Conservation (phyloP, 2,329 filamentous ascomycete genomes). For the Alternaria consortialis region DNA sequence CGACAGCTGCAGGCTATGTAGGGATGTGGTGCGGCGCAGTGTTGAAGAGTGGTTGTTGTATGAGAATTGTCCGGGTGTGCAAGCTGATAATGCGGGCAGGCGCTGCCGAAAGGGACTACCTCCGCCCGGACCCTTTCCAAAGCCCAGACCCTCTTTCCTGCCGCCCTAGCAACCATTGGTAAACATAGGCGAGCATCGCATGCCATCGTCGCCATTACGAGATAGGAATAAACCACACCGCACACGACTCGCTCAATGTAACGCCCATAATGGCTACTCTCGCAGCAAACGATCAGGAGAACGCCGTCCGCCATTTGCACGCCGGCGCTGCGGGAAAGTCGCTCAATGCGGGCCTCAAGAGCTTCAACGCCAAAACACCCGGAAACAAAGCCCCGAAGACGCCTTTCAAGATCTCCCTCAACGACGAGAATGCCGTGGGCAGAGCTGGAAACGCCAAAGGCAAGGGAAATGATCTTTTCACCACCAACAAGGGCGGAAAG, state of each 20-base stretch:
- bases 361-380: conserved; percentile 78
- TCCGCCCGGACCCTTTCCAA: conserved; percentile 23
- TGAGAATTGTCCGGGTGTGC: conserved; percentile 30
- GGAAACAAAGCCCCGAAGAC: conserved; percentile 81
- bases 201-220: conserved; percentile 8
- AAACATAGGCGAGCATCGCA: conserved; percentile 34
- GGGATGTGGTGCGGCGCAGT: conserved; percentile 11
- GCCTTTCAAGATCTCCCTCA: conserved; percentile 77
- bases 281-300: conserved; percentile 84
- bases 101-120: conserved; percentile 29
- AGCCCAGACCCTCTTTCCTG: conserved; percentile 21
- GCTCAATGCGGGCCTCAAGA: conserved; percentile 70
- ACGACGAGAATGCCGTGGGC: conserved; percentile 84
- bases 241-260: conserved; percentile 42
- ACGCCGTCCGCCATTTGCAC: conserved; percentile 79
- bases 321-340: conserved; percentile 75
- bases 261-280: conserved; percentile 68
- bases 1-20: conserved; percentile 15
- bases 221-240: conserved; percentile 13
- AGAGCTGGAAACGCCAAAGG: conserved; percentile 68
- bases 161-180: conserved; percentile 38
- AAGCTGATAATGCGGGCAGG: conserved; percentile 43
- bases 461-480: conserved; percentile 63
- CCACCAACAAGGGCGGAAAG: conserved; percentile 62
- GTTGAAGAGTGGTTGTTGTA: conserved; percentile 32